phyloP scores from a whole-genome alignment of 129 eudicot genomes.

The Erigeron canadensis region DNA sequence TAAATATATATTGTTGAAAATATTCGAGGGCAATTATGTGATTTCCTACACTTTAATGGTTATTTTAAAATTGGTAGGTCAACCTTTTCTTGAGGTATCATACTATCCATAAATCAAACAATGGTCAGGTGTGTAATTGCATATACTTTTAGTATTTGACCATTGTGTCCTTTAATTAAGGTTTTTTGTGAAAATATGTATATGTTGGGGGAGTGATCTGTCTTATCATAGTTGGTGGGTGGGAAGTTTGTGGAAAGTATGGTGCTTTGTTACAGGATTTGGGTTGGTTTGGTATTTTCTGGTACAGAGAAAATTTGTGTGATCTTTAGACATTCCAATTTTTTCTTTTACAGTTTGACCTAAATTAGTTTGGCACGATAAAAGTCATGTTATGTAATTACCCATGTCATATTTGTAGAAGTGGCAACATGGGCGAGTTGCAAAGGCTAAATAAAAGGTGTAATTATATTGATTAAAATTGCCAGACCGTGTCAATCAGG shows the following conservation, averaged over 20 bases:
- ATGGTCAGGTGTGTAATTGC: not conserved
- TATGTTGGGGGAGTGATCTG: not conserved
- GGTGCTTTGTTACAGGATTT: not conserved
- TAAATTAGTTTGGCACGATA: not conserved
- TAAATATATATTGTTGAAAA: not conserved
- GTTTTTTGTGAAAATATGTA: not conserved
- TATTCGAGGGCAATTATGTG: slow-evolving; percentile 6
- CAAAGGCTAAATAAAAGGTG: too few relatives aligned
- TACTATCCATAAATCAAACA: not conserved
- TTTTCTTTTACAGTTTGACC: slow-evolving; percentile 9
- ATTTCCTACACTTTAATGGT: not conserved
- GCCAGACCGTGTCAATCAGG: too few relatives aligned
- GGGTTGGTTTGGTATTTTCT: slow-evolving; percentile 7
- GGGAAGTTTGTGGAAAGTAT: slow-evolving; percentile 12
- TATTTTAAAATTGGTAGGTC: not conserved
- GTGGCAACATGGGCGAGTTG: too few relatives aligned
- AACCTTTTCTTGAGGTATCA: not conserved
- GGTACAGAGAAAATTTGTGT: slow-evolving; percentile 10
- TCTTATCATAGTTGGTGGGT: slow-evolving; percentile 7
- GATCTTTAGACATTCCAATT: not conserved
- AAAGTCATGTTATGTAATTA: too few relatives aligned
- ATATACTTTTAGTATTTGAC: not conserved
- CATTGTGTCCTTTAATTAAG: not conserved
- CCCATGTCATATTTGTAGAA: too few relatives aligned
- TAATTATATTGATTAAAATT: too few relatives aligned